Base-by-base conservation (phyloP, 495 filamentous ascomycete species). In the Xylaria cubensis region DNA sequence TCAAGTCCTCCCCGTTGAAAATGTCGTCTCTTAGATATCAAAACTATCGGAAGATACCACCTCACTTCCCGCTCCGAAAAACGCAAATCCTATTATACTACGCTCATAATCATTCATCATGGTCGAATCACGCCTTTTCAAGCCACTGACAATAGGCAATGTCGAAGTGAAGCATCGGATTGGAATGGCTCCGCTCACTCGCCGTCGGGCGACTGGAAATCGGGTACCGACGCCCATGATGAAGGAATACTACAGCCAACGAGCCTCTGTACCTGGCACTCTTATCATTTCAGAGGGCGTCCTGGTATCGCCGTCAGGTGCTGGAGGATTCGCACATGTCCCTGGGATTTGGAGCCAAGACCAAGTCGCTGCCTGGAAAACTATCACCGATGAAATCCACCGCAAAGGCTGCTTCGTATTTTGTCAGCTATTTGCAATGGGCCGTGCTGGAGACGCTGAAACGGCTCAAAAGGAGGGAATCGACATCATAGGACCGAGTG, bases 231-330 rank as follows among this genome's bases (percentile, higher is more conserved):
- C 82, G 21, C 81, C 85, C 21, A 77, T 88, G 59, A 76, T 78
- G 32, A 76, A 75, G 61, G 75, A 88, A 59, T 90, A 92, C 80
- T 92, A 92, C 79, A 74, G 74, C 7, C 90, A 92, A 70, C 85
- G 90, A 42, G 87, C 83, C 65, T 85, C 85, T 61, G 81, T 84
- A 6, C 84, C 87, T 6, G 90, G 90, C 26, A 90, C 89, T 4
- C 79, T 92, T 19, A 76, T 91, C 61, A 89, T 92, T 74, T 85
- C 86, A 8, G 92, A 94, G 82, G 91, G 84, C 10, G 89, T 90
- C 17, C 82, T 87, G 65, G 70, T 77, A 32, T 72, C 77, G 0
- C 74, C 67, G 21, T 32, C 51, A 21, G 75, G 51, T 13, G 12
- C 5, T 12, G 75, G 73, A 12, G 73, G 73, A 48, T 87, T 82